Base-by-base conservation (phyloP, 768 basidiomycete species). In the Tylopilus sp. region DNA sequence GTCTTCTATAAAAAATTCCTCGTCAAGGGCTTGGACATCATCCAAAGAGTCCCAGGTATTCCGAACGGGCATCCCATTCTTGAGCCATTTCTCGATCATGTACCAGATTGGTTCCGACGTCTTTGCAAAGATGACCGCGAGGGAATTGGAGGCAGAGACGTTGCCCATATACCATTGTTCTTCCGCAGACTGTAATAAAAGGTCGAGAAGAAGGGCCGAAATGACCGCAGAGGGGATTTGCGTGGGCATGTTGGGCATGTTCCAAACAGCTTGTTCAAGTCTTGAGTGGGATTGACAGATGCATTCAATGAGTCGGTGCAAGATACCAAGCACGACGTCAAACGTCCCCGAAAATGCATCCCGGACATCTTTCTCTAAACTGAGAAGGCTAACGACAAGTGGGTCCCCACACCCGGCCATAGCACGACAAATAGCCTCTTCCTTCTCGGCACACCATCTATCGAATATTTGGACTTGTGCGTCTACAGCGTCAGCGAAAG, bases 1-100 rank as follows among this genome's bases (percentile, higher is more conserved):
- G 53, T 80, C 79, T 60, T 87, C 85, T 41, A 93, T 81, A 67
- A 92, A 91, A 69, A 91, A 91, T 60, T 93, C 90, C 11, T 85
- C 83, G 18, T 85, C 82, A 1, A 85, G 71, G 39, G 54, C 47
- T 47, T 41, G 59, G 33, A 42, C 51, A 17, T 57, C 55, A 15
- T 65, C 57, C 22, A 55, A 45, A 15, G 50, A 38, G 25, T 66
- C 59, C 65, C 50, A 73, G 59, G 51, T 69, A 49, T 40, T 72
- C 66, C 51, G 74, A 10, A 77, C 61, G 4, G 81, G 81, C 82
- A 87, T 87, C 1, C 90, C 90, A 57, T 85, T 76, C 42, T 73
- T 76, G 47, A 92, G 67, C 91, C 90, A 93, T 49, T 72, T 71
- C 23, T 81, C 79, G 3, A 86, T 73, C 82, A 86, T 86, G 6